Percentiles rank a stretch among this genome's conserved stretches.
phyloP scores from a whole-genome alignment of 1,284 basidiomycete species.

The Irpex rosettiformis region DNA sequence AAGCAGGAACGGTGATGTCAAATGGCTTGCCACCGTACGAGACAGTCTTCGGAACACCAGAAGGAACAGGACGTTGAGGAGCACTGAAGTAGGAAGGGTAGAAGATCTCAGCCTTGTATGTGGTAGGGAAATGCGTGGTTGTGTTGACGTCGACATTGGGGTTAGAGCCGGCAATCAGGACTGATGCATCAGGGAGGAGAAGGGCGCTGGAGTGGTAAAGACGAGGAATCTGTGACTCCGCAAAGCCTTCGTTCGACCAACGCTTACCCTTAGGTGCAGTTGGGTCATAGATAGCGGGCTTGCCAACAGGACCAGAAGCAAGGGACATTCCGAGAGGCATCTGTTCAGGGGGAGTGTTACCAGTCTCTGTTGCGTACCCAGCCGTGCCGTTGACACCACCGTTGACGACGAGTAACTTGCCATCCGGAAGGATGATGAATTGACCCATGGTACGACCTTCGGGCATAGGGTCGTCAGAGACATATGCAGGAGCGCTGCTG shows the following conservation, averaged over 20 bases:
- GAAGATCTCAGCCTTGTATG: conserved; percentile 86
- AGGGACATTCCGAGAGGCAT: conserved; percentile 69
- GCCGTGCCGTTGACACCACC: conserved; percentile 78
- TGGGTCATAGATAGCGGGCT: conserved; percentile 78
- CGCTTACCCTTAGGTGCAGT: conserved; percentile 57
- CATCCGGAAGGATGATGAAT: conserved; percentile 77
- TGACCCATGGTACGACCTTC: conserved; percentile 86
- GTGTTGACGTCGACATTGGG: conserved; percentile 85
- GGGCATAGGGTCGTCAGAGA: conserved; percentile 73
- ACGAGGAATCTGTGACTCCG: conserved; percentile 61
- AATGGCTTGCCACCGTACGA: conserved; percentile 87
- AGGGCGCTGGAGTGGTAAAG: conserved; percentile 91
- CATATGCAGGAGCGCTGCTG: conserved; percentile 48
- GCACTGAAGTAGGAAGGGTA: conserved; percentile 83
- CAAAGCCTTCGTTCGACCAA: conserved; percentile 72
- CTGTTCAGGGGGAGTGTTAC: conserved; percentile 37
- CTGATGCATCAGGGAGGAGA: conserved; percentile 83
- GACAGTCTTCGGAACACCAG: conserved; percentile 70
- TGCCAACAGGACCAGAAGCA: conserved; percentile 62
- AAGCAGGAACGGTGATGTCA: conserved; percentile 58
- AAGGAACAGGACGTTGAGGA: conserved; percentile 65
- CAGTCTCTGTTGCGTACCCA: conserved; percentile 59
- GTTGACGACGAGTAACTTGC: conserved; percentile 73
- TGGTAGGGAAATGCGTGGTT: conserved; percentile 74
- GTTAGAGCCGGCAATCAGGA: conserved; percentile 90